Base-by-base conservation (phyloP, 192 early-diverging fungal species). In the Coemansia sp. region DNA sequence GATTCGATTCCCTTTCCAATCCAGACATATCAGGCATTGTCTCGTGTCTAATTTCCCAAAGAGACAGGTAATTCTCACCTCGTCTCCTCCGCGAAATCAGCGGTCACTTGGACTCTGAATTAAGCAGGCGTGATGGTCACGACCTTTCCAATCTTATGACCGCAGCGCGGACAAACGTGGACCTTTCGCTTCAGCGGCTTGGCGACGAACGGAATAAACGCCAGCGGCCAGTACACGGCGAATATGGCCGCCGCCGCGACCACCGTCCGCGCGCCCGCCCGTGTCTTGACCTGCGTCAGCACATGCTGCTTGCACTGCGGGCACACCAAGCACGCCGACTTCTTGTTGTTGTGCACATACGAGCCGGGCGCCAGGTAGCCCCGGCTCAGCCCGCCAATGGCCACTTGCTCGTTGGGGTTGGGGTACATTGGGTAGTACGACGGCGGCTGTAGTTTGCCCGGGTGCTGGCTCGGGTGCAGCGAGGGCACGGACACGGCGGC, bases 151-250 rank as follows among this genome's bases (percentile, higher is more conserved):
- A 74, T 47, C 23, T 74, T 67, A 54, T 68, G 55, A 14, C 62
- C 49, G 31, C 71, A 74, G 35, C 67, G 57, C 1, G 71, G 60
- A 33, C 71, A 74, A 5, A 68, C 48, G 32, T 74, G 71, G 30
- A 74, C 58, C 48, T 64, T 59, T 33, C 67, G 67, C 54, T 74
- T 74, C 47, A 74, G 30, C 38, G 65, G 45, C 57, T 60, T 63
- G 5, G 65, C 67, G 22, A 74, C 31, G 30, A 74, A 74, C 27
- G 71, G 71, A 25, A 74, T 52, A 16, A 63, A 64, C 5, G 71
- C 71, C 56, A 74, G 45, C 44, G 71, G 71, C 71, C 71, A 74
- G 33, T 67, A 74, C 23, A 64, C 71, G 6, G 62, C 51, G 38
- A 58, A 59, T n/a, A 74, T 68, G 11, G 71, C 71, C 11, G 56